Evolutionary conservation across 345 rosid species (phyloP).

Genomic region (Lepidium aucheri): DNA sequence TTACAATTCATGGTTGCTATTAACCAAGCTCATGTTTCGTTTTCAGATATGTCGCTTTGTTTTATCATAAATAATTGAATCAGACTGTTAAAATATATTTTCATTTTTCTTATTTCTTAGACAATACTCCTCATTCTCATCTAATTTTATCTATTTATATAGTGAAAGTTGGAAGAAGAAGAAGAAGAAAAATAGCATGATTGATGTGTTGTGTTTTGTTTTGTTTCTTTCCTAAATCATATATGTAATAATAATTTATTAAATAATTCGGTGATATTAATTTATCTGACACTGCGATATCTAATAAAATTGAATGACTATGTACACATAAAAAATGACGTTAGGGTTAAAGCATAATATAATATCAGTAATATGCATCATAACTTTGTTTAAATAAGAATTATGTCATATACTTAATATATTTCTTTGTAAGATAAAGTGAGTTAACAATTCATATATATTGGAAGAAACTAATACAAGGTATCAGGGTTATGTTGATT

Average conservation of each 20-base stretch:
- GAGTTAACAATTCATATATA: too few species aligned
- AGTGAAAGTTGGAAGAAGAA: neutral
- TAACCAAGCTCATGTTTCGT: neutral
- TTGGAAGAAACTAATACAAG: too few species aligned
- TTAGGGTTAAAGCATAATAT: too few species aligned
- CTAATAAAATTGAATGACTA: too few species aligned
- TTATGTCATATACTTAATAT: too few species aligned
- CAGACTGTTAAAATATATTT: neutral
- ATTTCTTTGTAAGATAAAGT: neutral
- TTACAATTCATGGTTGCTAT: neutral
- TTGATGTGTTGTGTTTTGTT: neutral
- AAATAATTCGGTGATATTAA: too few species aligned
- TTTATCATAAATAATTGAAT: neutral
- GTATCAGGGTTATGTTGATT: too few species aligned
- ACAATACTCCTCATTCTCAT: neutral
- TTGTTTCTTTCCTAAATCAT: neutral
- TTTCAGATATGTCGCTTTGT: neutral
- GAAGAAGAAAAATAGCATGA: neutral
- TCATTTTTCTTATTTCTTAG: neutral
- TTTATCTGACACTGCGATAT: too few species aligned
- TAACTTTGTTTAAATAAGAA: too few species aligned
- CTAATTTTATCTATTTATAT: neutral
- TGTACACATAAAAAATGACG: too few species aligned
- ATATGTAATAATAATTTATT: too few species aligned
- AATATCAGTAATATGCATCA: too few species aligned